Evolutionary conservation across 2,329 filamentous ascomycete genomes (phyloP), one percentile per base, ranked within the genome.

Genomic region (Orbilia javanica): DNA sequence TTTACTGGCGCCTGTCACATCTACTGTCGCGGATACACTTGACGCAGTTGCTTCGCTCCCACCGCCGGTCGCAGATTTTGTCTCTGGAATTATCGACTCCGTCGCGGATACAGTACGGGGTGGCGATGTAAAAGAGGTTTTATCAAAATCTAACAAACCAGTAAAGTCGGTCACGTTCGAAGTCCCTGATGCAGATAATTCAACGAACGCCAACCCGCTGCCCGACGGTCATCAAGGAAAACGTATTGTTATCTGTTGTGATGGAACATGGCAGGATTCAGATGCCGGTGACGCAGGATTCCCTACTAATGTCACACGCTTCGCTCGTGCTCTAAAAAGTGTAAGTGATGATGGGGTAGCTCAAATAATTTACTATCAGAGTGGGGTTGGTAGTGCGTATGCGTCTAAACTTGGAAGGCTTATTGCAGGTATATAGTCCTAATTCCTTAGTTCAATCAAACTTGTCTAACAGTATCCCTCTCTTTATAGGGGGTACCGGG

Each of bases 341-440:
- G 84, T 82, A 31, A 88, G 87, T 80, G 84, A 82, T 31, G 87
- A 89, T 81, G 87, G 87, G 18, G 86, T 79, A 13, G 84, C 88
- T 50, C 89, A 90, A 81, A 86, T 90, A 79, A 87, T 90, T 74
- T 88, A 87, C 80, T 90, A 90, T 81, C 88, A 89, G 81, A 88
- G 88, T 13, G 89, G 89, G 20, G 88, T 90, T 44, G 89, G 89
- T 13, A 89, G 68, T 20, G 72, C 75, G 3, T 74, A 78, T 39
- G 67, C 68, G 27, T 73, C 75, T 15, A 73, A 79, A 20, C 46
- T 79, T 60, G 75, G 69, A 27, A 73, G 68, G 46, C 57, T 79
- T 15, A 79, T 79, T 39, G 75, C 69, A 22, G 75, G 74, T 79
- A 73, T 55, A 36, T 18, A 1, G 5, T n/a, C 25, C 18, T 48